Evolutionary conservation across 352 stramenopile genomes (phyloP).

Genomic region (Blastocystis sp.): DNA sequence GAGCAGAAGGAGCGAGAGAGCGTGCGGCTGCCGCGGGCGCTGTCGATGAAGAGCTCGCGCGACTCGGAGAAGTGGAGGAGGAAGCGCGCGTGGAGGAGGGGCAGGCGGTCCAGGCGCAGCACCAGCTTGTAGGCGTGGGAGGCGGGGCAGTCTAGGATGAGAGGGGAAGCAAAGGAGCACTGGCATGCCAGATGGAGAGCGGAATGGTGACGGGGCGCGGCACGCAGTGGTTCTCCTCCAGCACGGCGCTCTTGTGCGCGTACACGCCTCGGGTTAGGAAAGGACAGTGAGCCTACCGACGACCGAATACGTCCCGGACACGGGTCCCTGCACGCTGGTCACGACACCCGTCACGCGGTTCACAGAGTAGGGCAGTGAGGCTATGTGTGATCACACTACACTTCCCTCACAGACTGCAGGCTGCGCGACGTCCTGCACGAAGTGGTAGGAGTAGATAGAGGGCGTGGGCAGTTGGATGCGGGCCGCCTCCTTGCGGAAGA

Average conservation of each 20-base stretch:
- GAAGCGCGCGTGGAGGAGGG: neutral
- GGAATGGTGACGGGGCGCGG: neutral
- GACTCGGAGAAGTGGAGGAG: neutral
- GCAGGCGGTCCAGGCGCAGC: neutral
- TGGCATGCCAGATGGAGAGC: neutral
- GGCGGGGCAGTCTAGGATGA: neutral
- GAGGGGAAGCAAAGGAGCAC: neutral
- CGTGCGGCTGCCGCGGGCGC: neutral
- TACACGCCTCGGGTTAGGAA: neutral
- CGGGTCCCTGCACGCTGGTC: neutral
- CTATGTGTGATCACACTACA: neutral
- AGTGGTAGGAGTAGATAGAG: slow-evolving; percentile 35
- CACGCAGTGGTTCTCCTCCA: neutral
- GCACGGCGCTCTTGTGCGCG: neutral
- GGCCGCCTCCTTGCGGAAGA: slow-evolving; percentile 1
- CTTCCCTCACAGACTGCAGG: neutral
- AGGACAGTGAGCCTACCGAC: neutral
- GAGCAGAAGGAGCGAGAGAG: slow-evolving; percentile 6
- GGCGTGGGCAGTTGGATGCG: slow-evolving; percentile 17
- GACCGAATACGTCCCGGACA: neutral
- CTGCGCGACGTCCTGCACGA: neutral
- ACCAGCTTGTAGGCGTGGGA: neutral
- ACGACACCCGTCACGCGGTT: neutral
- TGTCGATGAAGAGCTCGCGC: slow-evolving; percentile 12
- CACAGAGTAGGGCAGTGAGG: neutral